Evolutionary conservation across 2,329 filamentous ascomycete species (phyloP).

Genomic region (Clarireedia monteithiana): DNA sequence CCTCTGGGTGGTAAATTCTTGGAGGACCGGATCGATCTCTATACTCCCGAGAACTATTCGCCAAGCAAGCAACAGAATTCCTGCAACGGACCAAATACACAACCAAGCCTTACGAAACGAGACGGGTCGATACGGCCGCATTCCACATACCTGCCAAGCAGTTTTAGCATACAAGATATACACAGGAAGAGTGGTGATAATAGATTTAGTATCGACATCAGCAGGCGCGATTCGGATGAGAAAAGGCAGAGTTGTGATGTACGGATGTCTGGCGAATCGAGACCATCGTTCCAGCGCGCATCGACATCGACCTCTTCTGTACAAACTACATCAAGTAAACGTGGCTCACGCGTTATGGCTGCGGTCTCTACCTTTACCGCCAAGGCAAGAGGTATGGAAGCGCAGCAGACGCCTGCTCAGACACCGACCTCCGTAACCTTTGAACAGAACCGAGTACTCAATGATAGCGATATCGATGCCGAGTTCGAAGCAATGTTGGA

Average conservation of each 20-base stretch:
- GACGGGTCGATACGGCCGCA: conserved; percentile 22
- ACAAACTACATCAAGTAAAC: conserved; percentile 33
- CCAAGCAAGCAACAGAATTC: conserved; percentile 27
- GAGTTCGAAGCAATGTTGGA: conserved; percentile 63
- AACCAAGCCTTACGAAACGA: conserved; percentile 22
- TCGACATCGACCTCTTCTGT: conserved; percentile 23
- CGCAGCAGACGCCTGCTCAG: not conserved
- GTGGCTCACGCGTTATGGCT: conserved; percentile 51
- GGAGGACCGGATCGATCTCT: conserved; percentile 29
- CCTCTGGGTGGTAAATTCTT: conserved; percentile 32
- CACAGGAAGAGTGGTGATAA: conserved; percentile 22
- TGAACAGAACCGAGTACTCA: conserved; percentile 27
- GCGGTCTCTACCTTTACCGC: conserved; percentile 56
- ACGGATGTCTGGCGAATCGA: conserved; percentile 4
- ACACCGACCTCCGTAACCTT: conserved; percentile 25
- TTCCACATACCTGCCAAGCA: conserved; percentile 29
- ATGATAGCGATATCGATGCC: conserved; percentile 46
- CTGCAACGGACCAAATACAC: conserved; percentile 18
- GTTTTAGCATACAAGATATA: conserved; percentile 29
- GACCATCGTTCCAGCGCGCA: conserved; percentile 23
- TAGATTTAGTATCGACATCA: conserved; percentile 23
- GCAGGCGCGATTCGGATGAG: conserved; percentile 19
- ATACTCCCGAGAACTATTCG: conserved; percentile 27
- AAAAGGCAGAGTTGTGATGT: conserved; percentile 5
- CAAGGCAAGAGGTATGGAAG: conserved; percentile 33